Conservation (phyloP, 2,329 filamentous ascomycete genomes). For the Metarhizium album region DNA sequence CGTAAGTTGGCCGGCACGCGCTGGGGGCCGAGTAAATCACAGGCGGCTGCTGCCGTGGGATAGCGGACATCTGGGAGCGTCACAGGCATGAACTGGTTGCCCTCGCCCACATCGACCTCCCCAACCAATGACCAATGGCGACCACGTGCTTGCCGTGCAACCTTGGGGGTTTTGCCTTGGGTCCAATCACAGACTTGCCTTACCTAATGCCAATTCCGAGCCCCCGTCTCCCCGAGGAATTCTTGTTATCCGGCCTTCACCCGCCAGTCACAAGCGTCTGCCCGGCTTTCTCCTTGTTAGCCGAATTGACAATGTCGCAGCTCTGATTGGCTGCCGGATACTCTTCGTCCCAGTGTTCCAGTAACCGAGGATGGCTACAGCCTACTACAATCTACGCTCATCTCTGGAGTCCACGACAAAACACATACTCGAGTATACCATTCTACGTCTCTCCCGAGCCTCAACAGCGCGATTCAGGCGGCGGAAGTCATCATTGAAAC, state of each 20-base stretch:
- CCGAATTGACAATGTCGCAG: conserved; percentile 20
- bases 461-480: conserved; percentile 2
- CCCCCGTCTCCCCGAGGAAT: neutral
- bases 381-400: neutral
- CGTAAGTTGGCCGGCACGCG: too few relatives aligned
- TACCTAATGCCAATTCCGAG: neutral
- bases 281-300: conserved; percentile 19
- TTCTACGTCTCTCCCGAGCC: neutral
- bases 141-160: neutral
- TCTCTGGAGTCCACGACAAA: conserved; percentile 5
- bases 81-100: too few relatives aligned
- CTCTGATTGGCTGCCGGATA: conserved; percentile 9
- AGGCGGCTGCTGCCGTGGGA: neutral
- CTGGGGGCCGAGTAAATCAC: neutral
- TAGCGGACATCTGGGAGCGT: neutral
- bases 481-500: neutral
- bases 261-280: conserved; percentile 3
- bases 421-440: neutral
- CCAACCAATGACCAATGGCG: too few relatives aligned
- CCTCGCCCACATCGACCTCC: too few relatives aligned
- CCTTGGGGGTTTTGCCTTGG: neutral
- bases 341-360: conserved; percentile 3
- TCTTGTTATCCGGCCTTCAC: conserved; percentile 4
- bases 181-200: neutral
- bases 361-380: conserved; percentile 12